Percentiles rank a stretch among this genome's conserved stretches.
Evolutionary conservation across 495 filamentous ascomycete species (phyloP).

Genomic region (Staphylotrichum tortipilum): DNA sequence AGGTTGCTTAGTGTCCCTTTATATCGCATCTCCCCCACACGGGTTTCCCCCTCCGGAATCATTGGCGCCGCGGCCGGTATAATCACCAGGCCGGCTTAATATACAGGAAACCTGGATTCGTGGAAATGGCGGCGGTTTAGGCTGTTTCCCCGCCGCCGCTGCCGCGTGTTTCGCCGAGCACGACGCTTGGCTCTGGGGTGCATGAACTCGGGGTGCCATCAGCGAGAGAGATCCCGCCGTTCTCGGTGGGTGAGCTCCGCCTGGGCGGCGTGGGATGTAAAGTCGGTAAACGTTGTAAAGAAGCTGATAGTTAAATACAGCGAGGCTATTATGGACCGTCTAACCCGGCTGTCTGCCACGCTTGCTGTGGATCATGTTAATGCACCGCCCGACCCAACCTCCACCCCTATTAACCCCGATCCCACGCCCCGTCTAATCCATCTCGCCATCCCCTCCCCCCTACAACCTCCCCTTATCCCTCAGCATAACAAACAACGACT

Average conservation of each 20-base stretch:
- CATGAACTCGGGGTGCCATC: not conserved
- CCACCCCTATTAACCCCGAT: too few species aligned
- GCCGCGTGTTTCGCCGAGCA: too few species aligned
- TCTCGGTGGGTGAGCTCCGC: conserved; percentile 1
- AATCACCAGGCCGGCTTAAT: not conserved
- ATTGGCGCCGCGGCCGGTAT: not conserved
- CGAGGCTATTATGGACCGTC: too few species aligned
- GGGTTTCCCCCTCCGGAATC: too few species aligned
- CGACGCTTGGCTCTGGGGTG: not conserved
- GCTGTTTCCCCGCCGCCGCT: not conserved
- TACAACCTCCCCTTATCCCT: conserved; percentile 15
- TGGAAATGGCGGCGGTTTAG: conserved; percentile 5
- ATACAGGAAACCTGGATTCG: conserved; percentile 5
- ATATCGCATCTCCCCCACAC: not conserved
- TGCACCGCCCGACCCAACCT: too few species aligned
- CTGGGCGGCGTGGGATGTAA: not conserved
- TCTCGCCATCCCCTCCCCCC: too few species aligned
- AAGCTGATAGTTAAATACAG: too few species aligned
- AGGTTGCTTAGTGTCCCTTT: too few species aligned
- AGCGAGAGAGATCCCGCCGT: not conserved
- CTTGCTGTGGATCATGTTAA: too few species aligned
- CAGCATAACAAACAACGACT: conserved; percentile 38
- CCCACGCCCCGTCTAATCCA: too few species aligned
- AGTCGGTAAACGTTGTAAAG: too few species aligned
- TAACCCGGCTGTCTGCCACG: too few species aligned